Evolutionary conservation across 2,329 filamentous ascomycete species (phyloP), one percentile per base, ranked within the genome.

Genomic region (Aureobasidium sp.): DNA sequence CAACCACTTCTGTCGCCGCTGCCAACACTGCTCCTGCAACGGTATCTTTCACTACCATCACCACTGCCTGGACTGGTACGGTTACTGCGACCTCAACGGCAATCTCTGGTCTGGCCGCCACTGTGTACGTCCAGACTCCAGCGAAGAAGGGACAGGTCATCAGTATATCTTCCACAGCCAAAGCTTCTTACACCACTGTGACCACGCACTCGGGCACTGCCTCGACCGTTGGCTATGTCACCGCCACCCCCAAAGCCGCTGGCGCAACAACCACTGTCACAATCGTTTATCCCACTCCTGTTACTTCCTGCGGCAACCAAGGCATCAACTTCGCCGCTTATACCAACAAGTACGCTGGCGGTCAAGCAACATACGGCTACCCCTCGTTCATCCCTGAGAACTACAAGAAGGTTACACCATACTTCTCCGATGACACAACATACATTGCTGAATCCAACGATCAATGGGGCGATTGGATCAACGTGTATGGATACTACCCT

Each of bases 391-490:
- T n/a, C 34, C 63, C 63, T 2, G 59, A 62, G 36, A 46, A 15
- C 7, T 64, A 59, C 63, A 64, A 64, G 29, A 58, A 42, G 26
- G 32, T 41, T 3, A 17, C n/a, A 1, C 42, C 55, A 0, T 36
- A 6, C 15, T 47, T 58, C 29, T 42, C 62, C 46, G 64, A 62
- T 41, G 50, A 47, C 27, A 50, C 64, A 2, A 56, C 53, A 34
- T 65, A 62, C 41, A 58, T 65, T 34, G 64, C 62, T 12, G 64
- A 63, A 37, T 41, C 56, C 59, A 65, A 65, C 46, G 42, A 58
- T 29, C 27, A 17, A 32, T 26, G 23, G 7, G 50, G 44, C 7
- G 32, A 27, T 12, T 36, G 23, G 15, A 51, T 58, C 13, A 58
- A 41, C 10, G n/a, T 58, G 1, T 58, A 58, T 12, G 46, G 46